A percentile compares a stretch with the other conserved stretches of the same genome.
phyloP scores from a whole-genome alignment of 169 alveolate genomes.

The Plasmodium billcollinsi region DNA sequence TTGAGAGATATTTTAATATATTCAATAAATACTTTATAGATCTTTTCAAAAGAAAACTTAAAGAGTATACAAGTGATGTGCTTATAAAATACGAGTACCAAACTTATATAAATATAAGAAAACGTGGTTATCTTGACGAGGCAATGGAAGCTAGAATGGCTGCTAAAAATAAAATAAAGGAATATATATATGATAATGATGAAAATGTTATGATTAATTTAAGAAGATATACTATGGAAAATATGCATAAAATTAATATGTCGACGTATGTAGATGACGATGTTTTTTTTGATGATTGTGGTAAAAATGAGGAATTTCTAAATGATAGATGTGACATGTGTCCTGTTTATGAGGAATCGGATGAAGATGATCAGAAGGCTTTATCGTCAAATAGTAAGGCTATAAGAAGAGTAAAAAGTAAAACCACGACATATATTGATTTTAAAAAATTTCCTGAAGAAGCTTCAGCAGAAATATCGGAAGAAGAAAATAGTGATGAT shows the following conservation, averaged over 20 bases:
- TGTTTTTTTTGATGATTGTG: neutral
- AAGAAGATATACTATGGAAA: neutral
- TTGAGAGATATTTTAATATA: conserved; percentile 7
- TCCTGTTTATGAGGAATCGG: neutral
- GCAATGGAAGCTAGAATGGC: conserved; percentile 6
- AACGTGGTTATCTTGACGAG: neutral
- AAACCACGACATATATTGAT: too few relatives aligned
- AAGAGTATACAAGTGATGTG: neutral
- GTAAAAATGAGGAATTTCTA: conserved; percentile 6
- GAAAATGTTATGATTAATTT: too few relatives aligned
- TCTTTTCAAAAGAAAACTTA: neutral
- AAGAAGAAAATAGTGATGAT: too few relatives aligned
- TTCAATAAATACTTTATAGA: neutral
- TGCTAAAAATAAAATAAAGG: neutral
- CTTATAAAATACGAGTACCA: neutral
- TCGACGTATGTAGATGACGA: neutral
- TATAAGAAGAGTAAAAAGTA: too few relatives aligned
- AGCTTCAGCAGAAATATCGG: too few relatives aligned
- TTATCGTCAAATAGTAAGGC: too few relatives aligned
- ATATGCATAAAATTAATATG: neutral
- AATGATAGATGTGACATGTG: neutral
- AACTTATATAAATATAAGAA: neutral
- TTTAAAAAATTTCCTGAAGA: too few relatives aligned
- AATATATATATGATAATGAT: too few relatives aligned
- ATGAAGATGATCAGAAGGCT: too few relatives aligned